Percentiles rank a stretch among this genome's conserved stretches.
phyloP scores from a whole-genome alignment of 495 filamentous ascomycete species.

The Astrothelium macrocarpum region DNA sequence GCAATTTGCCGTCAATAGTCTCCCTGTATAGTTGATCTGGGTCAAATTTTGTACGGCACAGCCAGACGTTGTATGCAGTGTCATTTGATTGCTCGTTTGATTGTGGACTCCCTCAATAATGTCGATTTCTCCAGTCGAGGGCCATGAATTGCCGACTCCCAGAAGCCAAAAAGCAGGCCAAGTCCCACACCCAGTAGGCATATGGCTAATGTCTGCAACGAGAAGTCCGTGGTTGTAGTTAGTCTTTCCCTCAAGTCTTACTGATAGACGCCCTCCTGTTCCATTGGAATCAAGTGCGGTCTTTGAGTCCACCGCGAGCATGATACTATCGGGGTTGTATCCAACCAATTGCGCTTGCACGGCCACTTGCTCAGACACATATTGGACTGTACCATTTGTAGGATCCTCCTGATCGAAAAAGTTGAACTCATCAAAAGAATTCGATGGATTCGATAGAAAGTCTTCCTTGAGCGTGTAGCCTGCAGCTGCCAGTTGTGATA shows the following conservation, averaged over 20 bases:
- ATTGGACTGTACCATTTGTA: constrained; percentile 26
- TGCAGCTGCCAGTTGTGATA: not conserved
- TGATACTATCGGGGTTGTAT: constrained; percentile 12
- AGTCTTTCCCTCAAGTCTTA: constrained; percentile 26
- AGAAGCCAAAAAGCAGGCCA: constrained; percentile 31
- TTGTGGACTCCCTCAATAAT: constrained; percentile 31
- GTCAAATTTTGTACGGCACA: constrained; percentile 19
- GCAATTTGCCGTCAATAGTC: constrained; percentile 22
- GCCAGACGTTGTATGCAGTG: constrained; percentile 28
- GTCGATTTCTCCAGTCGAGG: constrained; percentile 31
- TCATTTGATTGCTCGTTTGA: constrained; percentile 25
- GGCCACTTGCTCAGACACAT: constrained; percentile 12
- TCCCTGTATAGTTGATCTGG: constrained; percentile 18
- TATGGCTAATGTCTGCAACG: constrained; percentile 25
- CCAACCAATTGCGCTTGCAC: constrained; percentile 6
- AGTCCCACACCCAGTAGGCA: constrained; percentile 24
- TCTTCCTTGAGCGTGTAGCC: not conserved
- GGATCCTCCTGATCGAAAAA: constrained; percentile 35
- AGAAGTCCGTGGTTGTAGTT: constrained; percentile 28
- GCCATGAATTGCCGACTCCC: constrained; percentile 16
- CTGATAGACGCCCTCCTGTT: constrained; percentile 22
- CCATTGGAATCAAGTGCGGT: constrained; percentile 17
- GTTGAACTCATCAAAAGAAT: constrained; percentile 44
- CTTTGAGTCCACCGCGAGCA: constrained; percentile 25
- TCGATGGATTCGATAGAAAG: constrained; percentile 14